Base-by-base conservation (phyloP, 1,139 yeast genomes). In the Pichia sp. region DNA sequence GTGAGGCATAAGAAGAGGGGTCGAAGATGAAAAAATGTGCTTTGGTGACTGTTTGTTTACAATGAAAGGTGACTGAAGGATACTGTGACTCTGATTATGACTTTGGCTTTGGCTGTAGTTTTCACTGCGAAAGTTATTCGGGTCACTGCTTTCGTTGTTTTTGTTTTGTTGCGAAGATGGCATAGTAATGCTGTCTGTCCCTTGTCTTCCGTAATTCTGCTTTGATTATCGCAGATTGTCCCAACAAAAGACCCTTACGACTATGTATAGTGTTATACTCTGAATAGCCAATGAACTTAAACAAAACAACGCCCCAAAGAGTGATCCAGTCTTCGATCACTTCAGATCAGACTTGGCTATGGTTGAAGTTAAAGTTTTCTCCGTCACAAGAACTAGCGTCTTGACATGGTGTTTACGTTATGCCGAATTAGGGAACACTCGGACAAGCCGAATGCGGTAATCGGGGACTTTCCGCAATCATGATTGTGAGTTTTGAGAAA, bases 1-100 rank as follows among this genome's bases (percentile, higher is more conserved):
- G 29, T 51, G 55, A 1, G 54, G 55, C 7, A 7, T 6, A 11
- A 55, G 50, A 8, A 44, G 32, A 8, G 57, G 55, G 16, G 53
- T 31, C 3, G 31, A 16, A 13, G 31, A 19, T n/a, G 45, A 16
- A 6, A 46, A 19, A 19, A n/a, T 41, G 13, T 46, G 34, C 15
- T 16, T n/a, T 34, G 30, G 49, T 19, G 6, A 10, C 40, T 29
- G 15, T 7, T 45, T 15, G 15, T 50, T 34, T 19, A 30, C 38
- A 10, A 45, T 30, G 30, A 51, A 51, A 4, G 54, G 54, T 11
- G 54, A 51, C 15, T 43, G 44, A n/a, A 51, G 16, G 5, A 51
- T 51, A 4, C 48, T 51, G 11, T 41, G 45, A 23, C 42, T 26
- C 26, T 29, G 23, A 5, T 29, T 31, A n/a, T 13, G 13, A 2